Base-by-base conservation (phyloP, 1,139 yeast species). In the Yamadazyma dendronema region DNA sequence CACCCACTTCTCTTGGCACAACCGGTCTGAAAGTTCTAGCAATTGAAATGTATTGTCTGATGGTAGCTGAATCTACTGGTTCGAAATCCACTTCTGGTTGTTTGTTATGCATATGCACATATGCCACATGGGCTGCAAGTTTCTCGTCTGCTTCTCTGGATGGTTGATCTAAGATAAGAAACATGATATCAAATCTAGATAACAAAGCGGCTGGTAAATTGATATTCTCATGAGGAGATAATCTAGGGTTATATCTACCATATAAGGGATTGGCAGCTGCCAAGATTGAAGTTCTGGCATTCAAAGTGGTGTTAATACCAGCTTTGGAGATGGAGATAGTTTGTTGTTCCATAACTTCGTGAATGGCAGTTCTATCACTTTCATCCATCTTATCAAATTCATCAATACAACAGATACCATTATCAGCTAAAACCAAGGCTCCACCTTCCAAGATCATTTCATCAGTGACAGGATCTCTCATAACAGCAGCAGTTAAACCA, bases 301-400 rank as follows among this genome's bases (percentile, higher is more conserved):
- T 94, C 49, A 94, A 72, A 1, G 97, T 89, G 6, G 99, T 94
- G 47, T 95, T 87, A 50, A 94, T 92, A 49, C 99, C 99, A 3
- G 98, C 99, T 62, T 94, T 94, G 33, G 97, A 86, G 43, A 94
- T 94, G 22, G 96, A 87, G 45, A 94, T 92, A 2, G 98, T 94
- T 64, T 94, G 98, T 61, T 94, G 99, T 68, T 94, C 99, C 99
- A 94, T 94, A 31, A 94, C 99, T 71, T 92, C 98, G 63, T 92
- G 98, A 56, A 94, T 94, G 4, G 98, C 97, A 0, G 98, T 92
- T 59, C 99, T 77, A 62, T 94, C 98, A 43, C 77, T 67, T 60
- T 94, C 99, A 58, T 90, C 97, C 99, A 94, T 94, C 67, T 92
- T 92, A 65, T 92, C 99, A 59, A 92, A 92, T 68, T 92, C 99